Evolutionary conservation across 495 filamentous ascomycete genomes (phyloP).

Genomic region (Trichoderma erinaceum): DNA sequence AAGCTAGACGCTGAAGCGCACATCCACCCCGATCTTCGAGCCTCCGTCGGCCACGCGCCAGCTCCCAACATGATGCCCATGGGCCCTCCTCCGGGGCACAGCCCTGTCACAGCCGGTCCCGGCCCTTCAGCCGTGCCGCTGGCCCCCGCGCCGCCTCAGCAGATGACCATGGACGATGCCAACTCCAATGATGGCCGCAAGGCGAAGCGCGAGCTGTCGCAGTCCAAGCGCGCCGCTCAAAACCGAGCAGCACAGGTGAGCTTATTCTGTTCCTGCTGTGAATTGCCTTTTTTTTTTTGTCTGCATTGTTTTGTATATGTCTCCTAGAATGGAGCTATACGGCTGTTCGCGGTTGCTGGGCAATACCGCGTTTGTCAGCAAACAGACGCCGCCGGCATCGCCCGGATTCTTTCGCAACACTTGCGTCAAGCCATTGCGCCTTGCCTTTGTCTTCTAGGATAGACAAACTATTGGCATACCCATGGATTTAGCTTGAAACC

Average conservation of each 20-base stretch:
- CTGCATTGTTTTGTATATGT: background rate
- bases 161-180: conserved; percentile 21
- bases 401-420: background rate
- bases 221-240: conserved; percentile 92
- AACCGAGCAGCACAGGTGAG: conserved; percentile 91
- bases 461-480: background rate
- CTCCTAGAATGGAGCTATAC: too few species aligned
- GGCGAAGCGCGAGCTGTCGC: conserved; percentile 80
- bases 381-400: background rate
- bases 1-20: conserved; percentile 14
- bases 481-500: background rate
- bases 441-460: background rate
- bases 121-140: conserved; percentile 17
- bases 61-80: conserved; percentile 28
- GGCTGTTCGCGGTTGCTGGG: background rate
- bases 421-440: conserved; percentile 10
- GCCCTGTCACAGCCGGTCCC: conserved; percentile 24
- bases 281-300: background rate
- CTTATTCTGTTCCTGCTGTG: background rate
- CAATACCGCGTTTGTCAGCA: background rate
- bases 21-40: conserved; percentile 16
- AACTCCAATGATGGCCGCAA: conserved; percentile 37
- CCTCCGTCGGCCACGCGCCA: conserved; percentile 9
- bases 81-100: conserved; percentile 23
- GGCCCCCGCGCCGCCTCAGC: conserved; percentile 16